phyloP scores from a whole-genome alignment of 2,329 filamentous ascomycete genomes.

The Gremmenia infestans region DNA sequence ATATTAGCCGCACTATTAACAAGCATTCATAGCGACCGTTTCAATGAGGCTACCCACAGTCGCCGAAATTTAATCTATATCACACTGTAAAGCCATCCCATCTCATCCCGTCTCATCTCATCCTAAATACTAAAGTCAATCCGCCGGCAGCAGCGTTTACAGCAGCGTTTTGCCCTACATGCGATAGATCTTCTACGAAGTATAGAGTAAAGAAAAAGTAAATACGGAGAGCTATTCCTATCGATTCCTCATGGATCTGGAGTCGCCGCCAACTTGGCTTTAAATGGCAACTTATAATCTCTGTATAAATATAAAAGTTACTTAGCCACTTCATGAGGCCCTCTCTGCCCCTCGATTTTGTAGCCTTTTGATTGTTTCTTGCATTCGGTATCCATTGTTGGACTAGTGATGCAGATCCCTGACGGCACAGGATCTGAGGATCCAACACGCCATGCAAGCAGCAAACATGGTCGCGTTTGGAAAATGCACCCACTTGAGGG shows the following conservation, averaged over 20 bases:
- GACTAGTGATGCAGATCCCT: conserved; percentile 1
- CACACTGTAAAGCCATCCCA: conserved; percentile 12
- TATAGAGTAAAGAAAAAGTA: too few relatives aligned
- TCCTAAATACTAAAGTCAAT: conserved; percentile 11
- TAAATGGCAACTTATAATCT: background rate
- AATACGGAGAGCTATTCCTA: too few relatives aligned
- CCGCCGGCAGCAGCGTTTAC: conserved; percentile 6
- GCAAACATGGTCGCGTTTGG: conserved; percentile 21
- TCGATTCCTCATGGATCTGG: background rate
- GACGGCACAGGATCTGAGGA: conserved; percentile 9
- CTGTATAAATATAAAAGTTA: background rate
- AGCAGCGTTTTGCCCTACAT: background rate
- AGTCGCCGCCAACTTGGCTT: background rate
- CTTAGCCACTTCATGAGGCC: background rate
- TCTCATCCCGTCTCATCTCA: conserved; percentile 4
- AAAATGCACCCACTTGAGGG: conserved; percentile 14
- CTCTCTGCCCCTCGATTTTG: too few relatives aligned
- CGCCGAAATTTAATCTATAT: conserved; percentile 21
- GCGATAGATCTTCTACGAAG: background rate
- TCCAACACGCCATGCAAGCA: conserved; percentile 12
- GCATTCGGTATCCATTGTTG: background rate
- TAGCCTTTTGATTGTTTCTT: background rate
- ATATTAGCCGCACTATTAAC: conserved; percentile 18
- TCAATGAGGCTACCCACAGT: conserved; percentile 16
- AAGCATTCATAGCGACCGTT: conserved; percentile 17